phyloP scores from a whole-genome alignment of 805 yeast species.

The Saccharomycopsis sp. region DNA sequence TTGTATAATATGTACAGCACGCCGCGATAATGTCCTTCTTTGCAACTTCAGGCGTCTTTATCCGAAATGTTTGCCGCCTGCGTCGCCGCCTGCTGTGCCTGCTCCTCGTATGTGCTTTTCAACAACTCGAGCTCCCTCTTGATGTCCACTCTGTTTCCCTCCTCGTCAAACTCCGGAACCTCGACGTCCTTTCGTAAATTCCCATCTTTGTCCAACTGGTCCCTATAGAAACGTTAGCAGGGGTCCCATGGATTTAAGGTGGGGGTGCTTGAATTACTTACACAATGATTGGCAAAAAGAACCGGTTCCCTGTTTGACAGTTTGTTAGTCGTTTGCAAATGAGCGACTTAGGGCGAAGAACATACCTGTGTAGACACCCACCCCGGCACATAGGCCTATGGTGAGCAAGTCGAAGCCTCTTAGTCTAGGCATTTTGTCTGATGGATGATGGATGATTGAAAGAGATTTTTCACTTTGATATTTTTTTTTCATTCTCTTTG shows the following conservation, averaged over 20 bases:
- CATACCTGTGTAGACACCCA: slow-evolving; percentile 19
- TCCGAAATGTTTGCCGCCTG: neutral
- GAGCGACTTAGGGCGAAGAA: neutral
- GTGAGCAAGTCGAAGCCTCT: slow-evolving; percentile 26
- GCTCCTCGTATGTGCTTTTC: neutral
- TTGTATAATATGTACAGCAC: neutral
- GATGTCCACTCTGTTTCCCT: slow-evolving; percentile 30
- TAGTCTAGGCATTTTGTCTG: slow-evolving; percentile 28
- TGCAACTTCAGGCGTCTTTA: neutral
- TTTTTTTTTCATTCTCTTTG: neutral
- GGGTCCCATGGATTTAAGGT: neutral
- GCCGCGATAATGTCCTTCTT: neutral
- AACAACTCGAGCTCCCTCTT: slow-evolving; percentile 3
- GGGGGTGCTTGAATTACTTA: slow-evolving; percentile 30
- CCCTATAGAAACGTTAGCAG: slow-evolving; percentile 30
- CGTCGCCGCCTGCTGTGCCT: neutral
- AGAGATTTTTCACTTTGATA: neutral
- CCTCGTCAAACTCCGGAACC: slow-evolving; percentile 44
- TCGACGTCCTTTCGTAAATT: slow-evolving; percentile 50
- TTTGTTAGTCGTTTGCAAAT: neutral
- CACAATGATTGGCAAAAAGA: slow-evolving; percentile 69
- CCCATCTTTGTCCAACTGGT: slow-evolving; percentile 57
- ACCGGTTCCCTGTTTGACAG: slow-evolving; percentile 39
- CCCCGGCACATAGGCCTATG: slow-evolving; percentile 22
- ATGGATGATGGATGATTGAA: too few relatives aligned